Evolutionary conservation across 169 alveolate species (phyloP).

Genomic region (Toxoplasma gondii): DNA sequence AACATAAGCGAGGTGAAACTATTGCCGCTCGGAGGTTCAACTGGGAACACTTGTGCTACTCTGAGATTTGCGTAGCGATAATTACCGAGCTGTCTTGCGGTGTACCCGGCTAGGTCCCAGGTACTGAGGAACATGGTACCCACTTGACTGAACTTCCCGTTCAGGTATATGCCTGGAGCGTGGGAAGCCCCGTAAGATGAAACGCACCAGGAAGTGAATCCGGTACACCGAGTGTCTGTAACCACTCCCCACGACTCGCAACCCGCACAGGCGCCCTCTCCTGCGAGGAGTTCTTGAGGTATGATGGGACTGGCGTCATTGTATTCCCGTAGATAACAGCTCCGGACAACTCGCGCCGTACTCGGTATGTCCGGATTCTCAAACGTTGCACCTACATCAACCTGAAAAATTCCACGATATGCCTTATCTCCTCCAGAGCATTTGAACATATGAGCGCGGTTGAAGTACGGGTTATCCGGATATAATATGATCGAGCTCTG

Average conservation of each 20-base stretch:
- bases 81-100: background rate
- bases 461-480: constrained; percentile 17
- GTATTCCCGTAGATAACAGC: background rate
- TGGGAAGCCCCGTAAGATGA: background rate
- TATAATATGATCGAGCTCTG: background rate
- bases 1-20: background rate
- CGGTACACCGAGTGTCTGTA: background rate
- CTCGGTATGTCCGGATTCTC: background rate
- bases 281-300: background rate
- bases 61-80: constrained; percentile 20
- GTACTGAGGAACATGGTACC: constrained; percentile 6
- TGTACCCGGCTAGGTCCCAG: constrained; percentile 6
- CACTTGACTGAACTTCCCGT: background rate
- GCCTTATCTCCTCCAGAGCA: background rate
- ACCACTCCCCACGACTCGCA: constrained; percentile 23
- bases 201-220: background rate
- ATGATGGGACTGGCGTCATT: background rate
- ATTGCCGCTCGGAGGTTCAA: background rate
- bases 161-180: background rate
- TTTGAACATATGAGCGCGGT: background rate
- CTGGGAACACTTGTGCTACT: background rate
- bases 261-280: background rate
- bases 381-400: background rate
- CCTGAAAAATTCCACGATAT: background rate
- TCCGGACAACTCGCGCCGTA: constrained; percentile 8